phyloP scores from a whole-genome alignment of 768 basidiomycete species.

The Artomyces pyxidatus region DNA sequence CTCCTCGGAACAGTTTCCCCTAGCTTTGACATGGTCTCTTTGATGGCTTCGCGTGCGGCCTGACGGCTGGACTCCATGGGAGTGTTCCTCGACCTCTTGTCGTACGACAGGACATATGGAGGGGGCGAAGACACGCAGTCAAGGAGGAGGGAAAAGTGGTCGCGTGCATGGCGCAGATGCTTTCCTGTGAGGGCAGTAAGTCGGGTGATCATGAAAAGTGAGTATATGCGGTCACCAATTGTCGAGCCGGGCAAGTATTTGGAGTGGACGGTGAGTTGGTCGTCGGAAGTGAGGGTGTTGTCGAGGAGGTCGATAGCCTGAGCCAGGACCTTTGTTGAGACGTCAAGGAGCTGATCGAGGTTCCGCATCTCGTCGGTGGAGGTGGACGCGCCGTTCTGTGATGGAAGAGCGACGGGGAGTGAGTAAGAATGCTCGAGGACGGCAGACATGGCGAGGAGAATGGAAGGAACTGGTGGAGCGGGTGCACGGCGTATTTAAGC shows the following conservation, averaged over 20 bases:
- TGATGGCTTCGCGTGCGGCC: slow-evolving; percentile 50
- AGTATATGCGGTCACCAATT: slow-evolving; percentile 44
- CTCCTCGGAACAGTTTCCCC: slow-evolving; percentile 41
- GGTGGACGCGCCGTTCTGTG: slow-evolving; percentile 1
- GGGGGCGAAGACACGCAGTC: slow-evolving; percentile 40
- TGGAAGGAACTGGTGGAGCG: neutral
- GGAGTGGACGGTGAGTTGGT: slow-evolving; percentile 62
- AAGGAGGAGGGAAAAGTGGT: slow-evolving; percentile 68
- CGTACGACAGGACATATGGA: slow-evolving; percentile 61
- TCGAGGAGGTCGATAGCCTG: slow-evolving; percentile 72
- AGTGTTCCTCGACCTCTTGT: slow-evolving; percentile 66
- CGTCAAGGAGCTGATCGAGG: slow-evolving; percentile 51
- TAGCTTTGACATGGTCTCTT: slow-evolving; percentile 47
- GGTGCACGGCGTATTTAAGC: neutral
- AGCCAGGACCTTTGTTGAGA: slow-evolving; percentile 56
- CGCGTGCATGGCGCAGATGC: slow-evolving; percentile 78
- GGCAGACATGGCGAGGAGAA: neutral
- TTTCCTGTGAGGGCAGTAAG: slow-evolving; percentile 46
- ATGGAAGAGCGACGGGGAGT: neutral
- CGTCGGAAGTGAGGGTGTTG: slow-evolving; percentile 54
- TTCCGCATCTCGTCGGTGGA: slow-evolving; percentile 17
- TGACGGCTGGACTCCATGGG: slow-evolving; percentile 70
- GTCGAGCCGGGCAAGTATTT: slow-evolving; percentile 79
- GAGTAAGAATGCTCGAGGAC: neutral
- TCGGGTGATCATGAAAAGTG: neutral